These are phyloP conservation scores for Pseudonitzschia multiseries DNA, from an alignment of 108 stramenopile species.

Conservation along the genomic window DNA sequence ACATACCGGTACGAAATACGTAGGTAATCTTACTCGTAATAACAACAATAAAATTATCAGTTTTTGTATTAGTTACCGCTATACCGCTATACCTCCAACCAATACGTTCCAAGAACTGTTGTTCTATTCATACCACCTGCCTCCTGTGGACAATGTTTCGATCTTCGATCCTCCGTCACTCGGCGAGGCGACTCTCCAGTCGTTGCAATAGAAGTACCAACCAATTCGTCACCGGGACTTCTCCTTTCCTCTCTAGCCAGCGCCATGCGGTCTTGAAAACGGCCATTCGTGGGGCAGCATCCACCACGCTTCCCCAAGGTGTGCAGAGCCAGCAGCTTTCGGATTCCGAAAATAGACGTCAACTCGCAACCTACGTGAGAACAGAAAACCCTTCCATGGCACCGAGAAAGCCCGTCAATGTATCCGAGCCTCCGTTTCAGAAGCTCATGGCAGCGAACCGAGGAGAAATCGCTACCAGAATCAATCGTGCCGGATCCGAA, in stretches of 20 bases:
- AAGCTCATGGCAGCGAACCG: constrained; percentile 88
- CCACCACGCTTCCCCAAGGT: neutral
- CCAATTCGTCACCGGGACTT: neutral
- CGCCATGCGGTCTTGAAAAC: constrained; percentile 14
- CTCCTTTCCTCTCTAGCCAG: neutral
- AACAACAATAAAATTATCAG: too few relatives aligned
- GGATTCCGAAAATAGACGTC: neutral
- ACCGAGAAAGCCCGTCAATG: constrained; percentile 26
- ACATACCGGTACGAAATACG: too few relatives aligned
- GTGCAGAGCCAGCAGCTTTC: constrained; percentile 1
- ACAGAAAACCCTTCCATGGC: constrained; percentile 23
- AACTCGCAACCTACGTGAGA: constrained; percentile 17
- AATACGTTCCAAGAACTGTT: neutral
- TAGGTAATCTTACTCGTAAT: too few relatives aligned
- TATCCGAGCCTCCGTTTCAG: constrained; percentile 55
- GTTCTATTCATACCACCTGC: neutral
- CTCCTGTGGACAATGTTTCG: constrained; percentile 16
- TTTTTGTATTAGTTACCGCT: too few relatives aligned
- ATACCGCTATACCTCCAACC: too few relatives aligned
- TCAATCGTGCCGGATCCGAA: constrained; percentile 76
- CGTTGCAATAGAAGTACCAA: neutral
- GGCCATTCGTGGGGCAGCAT: constrained; percentile 21
- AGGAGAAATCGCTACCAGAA: constrained; percentile 80
- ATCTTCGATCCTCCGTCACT: neutral
- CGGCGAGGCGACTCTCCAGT: constrained; percentile 5